Evolutionary conservation across 2,329 filamentous ascomycete species (phyloP).

Genomic region (Balansia obtecta): DNA sequence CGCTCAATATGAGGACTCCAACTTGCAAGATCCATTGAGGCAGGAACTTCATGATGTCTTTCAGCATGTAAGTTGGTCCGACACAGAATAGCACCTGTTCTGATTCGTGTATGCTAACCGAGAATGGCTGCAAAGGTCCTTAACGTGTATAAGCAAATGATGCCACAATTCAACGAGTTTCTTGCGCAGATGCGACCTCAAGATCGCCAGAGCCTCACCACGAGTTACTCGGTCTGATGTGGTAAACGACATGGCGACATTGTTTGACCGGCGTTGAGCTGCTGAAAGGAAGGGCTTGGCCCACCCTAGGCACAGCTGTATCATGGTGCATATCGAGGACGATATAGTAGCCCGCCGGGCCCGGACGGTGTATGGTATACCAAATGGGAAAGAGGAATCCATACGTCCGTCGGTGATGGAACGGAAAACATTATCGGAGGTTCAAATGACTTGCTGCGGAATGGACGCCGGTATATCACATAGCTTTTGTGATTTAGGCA

Average conservation of each 20-base stretch:
- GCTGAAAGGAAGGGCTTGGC: not conserved
- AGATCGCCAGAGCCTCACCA: conserved; percentile 36
- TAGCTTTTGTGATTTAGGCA: not conserved
- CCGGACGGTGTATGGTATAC: not conserved
- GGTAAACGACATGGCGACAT: no score
- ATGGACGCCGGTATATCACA: conserved; percentile 3
- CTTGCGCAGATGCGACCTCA: conserved; percentile 35
- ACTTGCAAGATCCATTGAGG: conserved; percentile 46
- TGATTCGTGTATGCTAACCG: not conserved
- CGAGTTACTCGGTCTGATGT: conserved; percentile 32
- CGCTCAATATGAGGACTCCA: conserved; percentile 59
- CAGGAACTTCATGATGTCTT: conserved; percentile 60
- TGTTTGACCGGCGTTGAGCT: no score
- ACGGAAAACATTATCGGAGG: not conserved
- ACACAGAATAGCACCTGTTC: not conserved
- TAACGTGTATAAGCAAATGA: conserved; percentile 44
- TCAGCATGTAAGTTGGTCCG: conserved; percentile 49
- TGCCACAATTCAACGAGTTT: conserved; percentile 46
- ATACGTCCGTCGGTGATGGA: not conserved
- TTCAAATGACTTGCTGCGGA: not conserved
- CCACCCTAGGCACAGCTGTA: not conserved
- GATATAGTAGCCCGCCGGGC: not conserved
- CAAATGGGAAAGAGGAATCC: not conserved
- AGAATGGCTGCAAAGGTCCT: conserved; percentile 29
- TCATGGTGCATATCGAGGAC: not conserved